Evolutionary conservation across 257 asterid species (phyloP).

Genomic region (Scutellaria baicalensis): DNA sequence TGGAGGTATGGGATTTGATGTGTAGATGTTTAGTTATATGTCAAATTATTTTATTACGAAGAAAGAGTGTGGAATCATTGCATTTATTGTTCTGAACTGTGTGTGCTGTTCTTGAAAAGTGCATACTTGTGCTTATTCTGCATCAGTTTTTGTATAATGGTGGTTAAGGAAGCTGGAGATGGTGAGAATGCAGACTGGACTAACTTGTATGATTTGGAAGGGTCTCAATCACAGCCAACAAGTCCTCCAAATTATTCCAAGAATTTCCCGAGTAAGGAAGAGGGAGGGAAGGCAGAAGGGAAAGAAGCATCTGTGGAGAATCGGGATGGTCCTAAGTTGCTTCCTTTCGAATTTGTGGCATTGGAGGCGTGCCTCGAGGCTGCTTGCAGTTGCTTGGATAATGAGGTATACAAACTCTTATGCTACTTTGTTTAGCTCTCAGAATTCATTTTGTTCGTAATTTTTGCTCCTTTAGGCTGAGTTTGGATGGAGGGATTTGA

Average conservation of each 20-base stretch:
- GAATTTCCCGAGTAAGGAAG: slow-evolving; percentile 45
- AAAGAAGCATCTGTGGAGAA: slow-evolving; percentile 52
- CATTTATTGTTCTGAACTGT: neutral
- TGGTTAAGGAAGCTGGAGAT: slow-evolving; percentile 76
- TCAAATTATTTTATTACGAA: neutral
- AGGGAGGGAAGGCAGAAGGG: slow-evolving; percentile 40
- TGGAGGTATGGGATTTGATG: neutral
- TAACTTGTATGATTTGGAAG: slow-evolving; percentile 71
- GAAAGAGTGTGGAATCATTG: neutral
- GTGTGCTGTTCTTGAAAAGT: neutral
- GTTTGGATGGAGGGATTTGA: no score
- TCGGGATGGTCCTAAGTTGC: slow-evolving; percentile 83
- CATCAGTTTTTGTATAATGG: slow-evolving; percentile 3
- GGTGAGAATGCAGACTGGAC: slow-evolving; percentile 72
- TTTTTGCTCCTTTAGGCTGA: neutral
- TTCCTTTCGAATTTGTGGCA: slow-evolving; percentile 94
- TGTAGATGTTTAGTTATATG: neutral
- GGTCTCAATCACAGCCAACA: slow-evolving; percentile 40
- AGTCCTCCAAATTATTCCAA: slow-evolving; percentile 48
- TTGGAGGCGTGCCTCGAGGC: slow-evolving; percentile 98
- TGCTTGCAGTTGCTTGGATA: slow-evolving; percentile 91
- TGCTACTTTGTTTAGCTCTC: neutral
- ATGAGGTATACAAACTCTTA: slow-evolving; percentile 40
- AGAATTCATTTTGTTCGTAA: neutral
- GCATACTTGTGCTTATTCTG: neutral